Evolutionary conservation across 2,329 filamentous ascomycete genomes (phyloP), one percentile per base, ranked within the genome.

Genomic region (Chaetoscypha palmicola): DNA sequence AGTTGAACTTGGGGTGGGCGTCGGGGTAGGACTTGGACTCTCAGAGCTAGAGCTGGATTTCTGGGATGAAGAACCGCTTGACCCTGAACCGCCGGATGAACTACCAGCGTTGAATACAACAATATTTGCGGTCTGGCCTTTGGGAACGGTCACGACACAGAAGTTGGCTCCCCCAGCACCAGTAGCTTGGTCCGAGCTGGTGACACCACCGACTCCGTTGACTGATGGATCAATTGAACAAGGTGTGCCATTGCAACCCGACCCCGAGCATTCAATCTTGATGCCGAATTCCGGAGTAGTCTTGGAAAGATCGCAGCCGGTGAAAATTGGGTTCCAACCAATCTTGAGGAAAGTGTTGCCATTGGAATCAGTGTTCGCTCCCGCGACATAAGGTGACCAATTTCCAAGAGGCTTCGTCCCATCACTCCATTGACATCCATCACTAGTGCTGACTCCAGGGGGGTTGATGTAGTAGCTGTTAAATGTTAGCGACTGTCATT

Each of bases 361-460:
- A 40, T 64, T 70, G 36, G 58, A 55, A 53, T 80, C 79, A 12
- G 79, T 80, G 64, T 90, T 90, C 45, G 83, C 81, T 46, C 86
- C 86, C 11, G 81, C 81, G 51, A 89, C 84, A 58, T 81, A 91
- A 2, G 83, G 79, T 39, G 76, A 71, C 86, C 86, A 90, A 68
- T 90, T 90, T 38, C 85, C 86, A 53, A 79, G 64, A 1, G 82
- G 72, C 50, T 79, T 70, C 31, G 68, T 67, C 7, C 69, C 69
- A 34, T 74, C 74, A 46, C 86, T 83, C 86, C 86, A 90, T 45
- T 82, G 64, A 62, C 86, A 91, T 39, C 76, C 84, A 38, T 79
- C 72, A 4, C 68, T 67, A 4, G 73, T 67, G 21, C 60, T 56
- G 35, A 77, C 69, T 48, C 86, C 85, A 24, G 85, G 86, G 22